Base-by-base conservation (phyloP, 139 green algal genomes). In the Closterium sp. region DNA sequence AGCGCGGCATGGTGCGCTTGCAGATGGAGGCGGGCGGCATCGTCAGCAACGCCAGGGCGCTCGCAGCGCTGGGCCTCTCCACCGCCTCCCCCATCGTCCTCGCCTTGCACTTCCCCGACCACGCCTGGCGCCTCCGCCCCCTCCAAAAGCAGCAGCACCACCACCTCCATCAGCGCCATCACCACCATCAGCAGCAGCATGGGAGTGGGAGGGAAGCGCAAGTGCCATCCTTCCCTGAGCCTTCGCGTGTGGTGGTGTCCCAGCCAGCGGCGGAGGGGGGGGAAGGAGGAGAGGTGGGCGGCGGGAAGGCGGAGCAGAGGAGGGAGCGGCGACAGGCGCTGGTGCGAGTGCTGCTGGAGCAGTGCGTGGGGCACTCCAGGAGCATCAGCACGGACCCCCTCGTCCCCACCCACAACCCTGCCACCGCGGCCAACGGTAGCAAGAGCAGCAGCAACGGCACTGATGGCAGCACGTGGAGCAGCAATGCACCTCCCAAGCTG, bases 11-110 rank as follows among this genome's bases (percentile, higher is more conserved):
- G 23, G 83, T 86, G 83, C 83, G 30, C 21, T 33, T 25, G 19
- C 83, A 86, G 83, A 32, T 86, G 83, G 83, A 86, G n/a, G 83
- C 31, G 83, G 83, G 83, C 83, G 83, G 83, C 25, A 28, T 86
- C 19, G 30, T 86, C 1, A 33, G 30, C 83, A 33, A 86, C 83
- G 30, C 31, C 30, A 86, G 83, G 25, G n/a, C 83, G n/a, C n/a
- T 33, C n/a, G n/a, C 30, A 32, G 83, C 83, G 4, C 83, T 86
- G 6, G 83, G 83, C n/a, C 83, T 86, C 83, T 86, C 83, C n/a
- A 33, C 83, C 28, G 1, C n/a, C n/a, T 34, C 83, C 16, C 83
- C 83, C 83, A 33, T 86, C 8, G 30, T 34, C 7, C 16, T 86
- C n/a, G 25, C n/a, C 28, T 23, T 86, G 83, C 31, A 33, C 83